phyloP scores from a whole-genome alignment of 192 early-diverging fungal species.

The Rhizophagus prolifer region DNA sequence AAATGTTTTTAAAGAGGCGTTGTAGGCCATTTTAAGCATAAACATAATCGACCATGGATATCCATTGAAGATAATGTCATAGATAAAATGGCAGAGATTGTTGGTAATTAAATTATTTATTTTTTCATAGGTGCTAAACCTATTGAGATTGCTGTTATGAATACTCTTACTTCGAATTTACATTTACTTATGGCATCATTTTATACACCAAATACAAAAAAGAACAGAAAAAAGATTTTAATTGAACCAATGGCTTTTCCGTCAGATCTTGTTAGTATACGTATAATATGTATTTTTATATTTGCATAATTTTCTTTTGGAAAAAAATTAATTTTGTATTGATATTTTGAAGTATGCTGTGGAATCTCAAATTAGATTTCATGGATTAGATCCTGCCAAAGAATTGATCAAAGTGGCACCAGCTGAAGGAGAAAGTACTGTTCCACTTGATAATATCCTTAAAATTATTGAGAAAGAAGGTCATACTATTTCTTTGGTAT shows the following conservation, averaged over 20 bases:
- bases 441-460: slow-evolving; percentile 83
- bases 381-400: slow-evolving; percentile 66
- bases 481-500: slow-evolving; percentile 77
- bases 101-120: slow-evolving; percentile 55
- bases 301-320: not conserved
- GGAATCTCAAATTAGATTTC: slow-evolving; percentile 84
- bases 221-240: slow-evolving; percentile 73
- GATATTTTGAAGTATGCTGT: slow-evolving; percentile 70
- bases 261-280: slow-evolving; percentile 71
- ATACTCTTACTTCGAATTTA: slow-evolving; percentile 87
- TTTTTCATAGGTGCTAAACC: slow-evolving; percentile 70
- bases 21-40: slow-evolving; percentile 84
- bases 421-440: slow-evolving; percentile 64
- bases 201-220: slow-evolving; percentile 72
- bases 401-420: slow-evolving; percentile 77
- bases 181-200: slow-evolving; percentile 91
- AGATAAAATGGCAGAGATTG: slow-evolving; percentile 71
- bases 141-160: slow-evolving; percentile 88
- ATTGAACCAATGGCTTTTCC: slow-evolving; percentile 94
- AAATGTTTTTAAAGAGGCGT: slow-evolving; percentile 61
- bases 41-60: slow-evolving; percentile 82
- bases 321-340: slow-evolving; percentile 14
- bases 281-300: slow-evolving; percentile 3
- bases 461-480: slow-evolving; percentile 70
- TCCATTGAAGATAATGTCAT: slow-evolving; percentile 76